phyloP scores from a whole-genome alignment of 2,329 filamentous ascomycete genomes.

The Scytalidium lignicola region DNA sequence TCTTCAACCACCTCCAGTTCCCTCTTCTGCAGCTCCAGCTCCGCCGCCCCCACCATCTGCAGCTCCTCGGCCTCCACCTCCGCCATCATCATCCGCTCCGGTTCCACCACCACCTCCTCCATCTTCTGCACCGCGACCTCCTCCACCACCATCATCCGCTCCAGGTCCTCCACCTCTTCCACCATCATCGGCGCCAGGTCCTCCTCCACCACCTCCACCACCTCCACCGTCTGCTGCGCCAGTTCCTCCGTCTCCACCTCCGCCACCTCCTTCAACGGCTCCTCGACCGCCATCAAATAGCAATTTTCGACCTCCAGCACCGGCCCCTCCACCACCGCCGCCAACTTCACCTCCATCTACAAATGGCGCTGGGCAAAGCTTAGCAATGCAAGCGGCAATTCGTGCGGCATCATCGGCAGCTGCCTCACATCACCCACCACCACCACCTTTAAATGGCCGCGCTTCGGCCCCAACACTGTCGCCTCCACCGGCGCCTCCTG shows the following conservation, averaged over 20 bases:
- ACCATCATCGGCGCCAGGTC: conserved; percentile 36
- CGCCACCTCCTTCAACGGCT: conserved; percentile 25
- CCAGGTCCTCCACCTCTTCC: conserved; percentile 32
- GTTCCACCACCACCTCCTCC: conserved; percentile 31
- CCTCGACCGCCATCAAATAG: conserved; percentile 30
- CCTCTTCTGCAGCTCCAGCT: conserved; percentile 32
- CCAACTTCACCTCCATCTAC: conserved; percentile 32
- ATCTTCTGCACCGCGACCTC: conserved; percentile 30
- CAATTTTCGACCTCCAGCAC: conserved; percentile 29
- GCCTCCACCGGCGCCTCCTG: conserved; percentile 36
- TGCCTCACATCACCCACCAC: conserved; percentile 30
- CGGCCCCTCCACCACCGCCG: conserved; percentile 20
- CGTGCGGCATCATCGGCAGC: conserved; percentile 36
- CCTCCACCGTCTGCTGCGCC: conserved; percentile 29
- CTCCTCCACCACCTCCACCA: conserved; percentile 31
- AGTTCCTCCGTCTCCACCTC: conserved; percentile 20
- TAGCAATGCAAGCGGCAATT: conserved; percentile 40
- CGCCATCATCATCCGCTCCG: conserved; percentile 27
- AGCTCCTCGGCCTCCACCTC: conserved; percentile 26
- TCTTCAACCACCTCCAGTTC: conserved; percentile 26
- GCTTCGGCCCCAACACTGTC: conserved; percentile 27
- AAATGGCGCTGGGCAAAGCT: conserved; percentile 26
- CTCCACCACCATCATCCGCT: conserved; percentile 26
- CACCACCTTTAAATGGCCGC: conserved; percentile 36
- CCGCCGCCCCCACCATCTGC: conserved; percentile 24